Evolutionary conservation across 305 asterid species (phyloP).

Genomic region (Fraxinus floribunda): DNA sequence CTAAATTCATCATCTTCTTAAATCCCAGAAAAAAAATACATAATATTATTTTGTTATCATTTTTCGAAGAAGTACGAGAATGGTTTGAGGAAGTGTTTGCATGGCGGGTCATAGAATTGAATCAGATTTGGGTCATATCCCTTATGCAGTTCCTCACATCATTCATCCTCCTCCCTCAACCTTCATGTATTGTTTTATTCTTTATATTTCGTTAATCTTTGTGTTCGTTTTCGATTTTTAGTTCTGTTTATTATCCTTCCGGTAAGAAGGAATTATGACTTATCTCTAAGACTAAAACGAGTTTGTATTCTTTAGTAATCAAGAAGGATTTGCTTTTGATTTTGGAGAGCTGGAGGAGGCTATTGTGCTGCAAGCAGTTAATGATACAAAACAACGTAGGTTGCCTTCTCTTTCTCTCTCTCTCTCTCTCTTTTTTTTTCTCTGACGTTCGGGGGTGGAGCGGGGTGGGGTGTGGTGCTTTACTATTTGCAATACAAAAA

Average conservation of each 20-base stretch:
- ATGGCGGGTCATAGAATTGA: slow-evolving; percentile 76
- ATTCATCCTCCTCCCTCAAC: not conserved
- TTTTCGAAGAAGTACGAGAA: slow-evolving; percentile 11
- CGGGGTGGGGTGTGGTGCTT: slow-evolving; percentile 6
- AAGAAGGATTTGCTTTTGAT: slow-evolving; percentile 67
- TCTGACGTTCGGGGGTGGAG: slow-evolving; percentile 38
- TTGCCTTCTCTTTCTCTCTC: not conserved
- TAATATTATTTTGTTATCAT: not conserved
- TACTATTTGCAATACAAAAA: slow-evolving; percentile 54
- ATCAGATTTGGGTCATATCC: not conserved
- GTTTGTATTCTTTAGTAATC: slow-evolving; percentile 19
- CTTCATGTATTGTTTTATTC: not conserved
- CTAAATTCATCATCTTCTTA: not conserved
- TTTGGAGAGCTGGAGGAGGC: slow-evolving; percentile 95
- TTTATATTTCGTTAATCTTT: not conserved
- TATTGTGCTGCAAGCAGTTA: slow-evolving; percentile 66
- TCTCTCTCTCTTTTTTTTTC: no score
- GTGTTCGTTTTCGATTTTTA: not conserved
- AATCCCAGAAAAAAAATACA: not conserved
- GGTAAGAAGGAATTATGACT: not conserved
- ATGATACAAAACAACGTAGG: slow-evolving; percentile 69
- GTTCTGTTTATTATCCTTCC: not conserved
- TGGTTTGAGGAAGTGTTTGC: slow-evolving; percentile 45
- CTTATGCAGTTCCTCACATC: slow-evolving; percentile 1
- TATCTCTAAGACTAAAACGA: not conserved